A percentile compares a stretch with the other conserved stretches of the same genome.
phyloP scores from a whole-genome alignment of 768 basidiomycete species.

The Termitomyces titanicus region DNA sequence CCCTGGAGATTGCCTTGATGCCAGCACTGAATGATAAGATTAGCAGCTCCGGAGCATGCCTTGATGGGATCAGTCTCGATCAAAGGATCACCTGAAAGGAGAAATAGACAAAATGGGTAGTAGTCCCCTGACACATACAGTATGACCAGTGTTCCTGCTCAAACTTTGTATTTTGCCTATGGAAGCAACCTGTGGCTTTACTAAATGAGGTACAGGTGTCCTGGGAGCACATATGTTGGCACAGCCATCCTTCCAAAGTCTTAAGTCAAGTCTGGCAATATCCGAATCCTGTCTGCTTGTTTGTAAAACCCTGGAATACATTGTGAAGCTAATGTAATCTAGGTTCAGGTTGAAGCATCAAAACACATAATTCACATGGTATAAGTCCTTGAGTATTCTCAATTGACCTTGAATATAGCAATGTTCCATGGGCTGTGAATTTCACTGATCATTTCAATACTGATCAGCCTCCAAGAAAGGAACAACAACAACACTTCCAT shows the following conservation, averaged over 20 bases:
- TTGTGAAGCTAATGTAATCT: background rate
- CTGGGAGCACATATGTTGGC: conserved; percentile 37
- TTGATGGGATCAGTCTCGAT: no score
- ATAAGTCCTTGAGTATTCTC: background rate
- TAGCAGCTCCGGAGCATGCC: no score
- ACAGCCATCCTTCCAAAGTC: conserved; percentile 36
- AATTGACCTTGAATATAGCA: conserved; percentile 67
- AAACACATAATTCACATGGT: background rate
- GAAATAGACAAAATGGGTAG: no score
- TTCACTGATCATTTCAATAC: conserved; percentile 47
- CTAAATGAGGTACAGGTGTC: conserved; percentile 46
- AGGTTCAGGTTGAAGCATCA: background rate
- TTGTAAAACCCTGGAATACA: background rate
- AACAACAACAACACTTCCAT: conserved; percentile 26
- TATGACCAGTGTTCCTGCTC: background rate
- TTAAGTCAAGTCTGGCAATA: conserved; percentile 23
- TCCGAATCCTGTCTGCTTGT: background rate
- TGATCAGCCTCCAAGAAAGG: background rate
- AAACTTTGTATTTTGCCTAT: conserved; percentile 41
- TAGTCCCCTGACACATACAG: no score
- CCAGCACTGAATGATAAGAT: no score
- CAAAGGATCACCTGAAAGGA: no score
- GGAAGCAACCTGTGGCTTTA: conserved; percentile 49
- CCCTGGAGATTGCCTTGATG: no score
- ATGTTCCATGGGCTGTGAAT: conserved; percentile 91